These are phyloP conservation scores for Penicillium daleae DNA, from an alignment of 495 filamentous ascomycete genomes.

Conservation along the genomic window DNA sequence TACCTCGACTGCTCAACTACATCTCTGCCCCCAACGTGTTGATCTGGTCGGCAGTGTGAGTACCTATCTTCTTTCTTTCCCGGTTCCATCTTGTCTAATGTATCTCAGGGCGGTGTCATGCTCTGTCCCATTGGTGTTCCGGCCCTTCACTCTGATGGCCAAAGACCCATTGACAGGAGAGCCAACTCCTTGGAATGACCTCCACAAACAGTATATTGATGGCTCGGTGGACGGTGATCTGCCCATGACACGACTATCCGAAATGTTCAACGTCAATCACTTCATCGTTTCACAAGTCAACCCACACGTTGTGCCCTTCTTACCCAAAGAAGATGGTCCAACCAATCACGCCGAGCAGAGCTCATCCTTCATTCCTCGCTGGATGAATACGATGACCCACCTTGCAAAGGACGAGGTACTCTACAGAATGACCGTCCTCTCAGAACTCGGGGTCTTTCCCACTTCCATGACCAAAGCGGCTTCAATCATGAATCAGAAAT, in stretches of 20 bases:
- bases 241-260: conserved; percentile 85
- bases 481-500: conserved; percentile 84
- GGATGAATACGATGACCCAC: conserved; percentile 70
- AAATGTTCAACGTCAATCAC: conserved; percentile 98
- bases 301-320: conserved; percentile 89
- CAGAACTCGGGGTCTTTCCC: conserved; percentile 83
- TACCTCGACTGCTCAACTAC: conserved; percentile 87
- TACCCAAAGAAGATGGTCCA: conserved; percentile 69
- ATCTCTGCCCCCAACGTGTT: conserved; percentile 91
- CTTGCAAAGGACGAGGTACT: conserved; percentile 81
- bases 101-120: conserved; percentile 76
- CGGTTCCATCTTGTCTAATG: conserved; percentile 17
- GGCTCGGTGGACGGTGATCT: conserved; percentile 94
- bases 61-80: conserved; percentile 6
- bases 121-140: conserved; percentile 87
- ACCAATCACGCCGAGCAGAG: conserved; percentile 39
- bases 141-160: conserved; percentile 73
- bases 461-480: conserved; percentile 77
- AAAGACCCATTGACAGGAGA: conserved; percentile 83
- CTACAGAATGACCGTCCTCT: conserved; percentile 78
- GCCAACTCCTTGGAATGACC: conserved; percentile 79
- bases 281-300: conserved; percentile 98
- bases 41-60: conserved; percentile 93
- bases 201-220: conserved; percentile 85
- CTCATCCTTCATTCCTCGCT: conserved; percentile 50